Evolutionary conservation across 2,329 filamentous ascomycete species (phyloP).

Genomic region (Botrytis medusae): DNA sequence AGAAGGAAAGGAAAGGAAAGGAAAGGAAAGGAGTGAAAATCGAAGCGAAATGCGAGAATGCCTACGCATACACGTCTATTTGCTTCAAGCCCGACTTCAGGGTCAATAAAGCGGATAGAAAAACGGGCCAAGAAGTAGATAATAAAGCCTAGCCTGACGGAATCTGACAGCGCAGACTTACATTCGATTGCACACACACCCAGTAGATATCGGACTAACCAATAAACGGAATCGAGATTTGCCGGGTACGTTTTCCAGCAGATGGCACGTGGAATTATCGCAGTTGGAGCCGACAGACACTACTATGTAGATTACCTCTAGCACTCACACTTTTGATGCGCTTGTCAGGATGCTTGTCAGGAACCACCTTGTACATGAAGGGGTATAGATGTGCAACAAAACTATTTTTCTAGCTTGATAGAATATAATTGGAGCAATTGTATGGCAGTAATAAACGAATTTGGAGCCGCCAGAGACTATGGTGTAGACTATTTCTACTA

Average conservation of each 20-base stretch:
- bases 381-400: background rate
- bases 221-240: background rate
- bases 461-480: background rate
- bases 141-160: background rate
- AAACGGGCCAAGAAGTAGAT: background rate
- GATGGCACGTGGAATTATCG: background rate
- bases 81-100: background rate
- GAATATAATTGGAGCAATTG: background rate
- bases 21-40: background rate
- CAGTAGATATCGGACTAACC: background rate
- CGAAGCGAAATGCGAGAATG: background rate
- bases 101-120: background rate
- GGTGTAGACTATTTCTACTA: background rate
- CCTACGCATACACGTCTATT: background rate
- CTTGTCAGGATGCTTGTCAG: background rate
- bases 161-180: fast-evolving
- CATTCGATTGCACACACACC: background rate
- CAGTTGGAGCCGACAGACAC: background rate
- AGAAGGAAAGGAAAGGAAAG: background rate
- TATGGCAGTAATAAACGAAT: background rate
- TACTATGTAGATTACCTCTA: background rate
- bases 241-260: background rate
- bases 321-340: background rate
- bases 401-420: background rate
- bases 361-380: background rate